Conservation (phyloP, 345 rosid genomes). For the Populus pruinosa region DNA sequence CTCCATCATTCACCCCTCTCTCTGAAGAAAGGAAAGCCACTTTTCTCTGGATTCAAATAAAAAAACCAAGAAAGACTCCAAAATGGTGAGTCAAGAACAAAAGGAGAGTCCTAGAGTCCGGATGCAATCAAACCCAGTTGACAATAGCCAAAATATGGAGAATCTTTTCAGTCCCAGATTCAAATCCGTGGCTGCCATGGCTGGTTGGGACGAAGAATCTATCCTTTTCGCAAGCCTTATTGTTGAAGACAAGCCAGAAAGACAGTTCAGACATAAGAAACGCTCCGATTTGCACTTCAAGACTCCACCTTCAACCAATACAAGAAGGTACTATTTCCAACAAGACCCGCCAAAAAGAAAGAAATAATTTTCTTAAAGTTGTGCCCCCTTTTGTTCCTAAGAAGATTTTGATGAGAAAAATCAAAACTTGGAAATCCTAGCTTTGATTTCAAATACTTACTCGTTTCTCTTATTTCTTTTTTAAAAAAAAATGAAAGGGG, state of each 20-base stretch:
- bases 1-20: neutral
- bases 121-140: conserved; percentile 25
- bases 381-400: too few relatives aligned
- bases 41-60: neutral
- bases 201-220: conserved; percentile 97
- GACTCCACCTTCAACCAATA: conserved; percentile 60
- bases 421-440: neutral
- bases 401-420: too few relatives aligned
- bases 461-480: neutral
- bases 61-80: neutral
- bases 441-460: neutral
- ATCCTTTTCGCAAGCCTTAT: conserved; percentile 65
- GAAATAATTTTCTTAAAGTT: too few relatives aligned
- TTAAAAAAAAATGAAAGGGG: neutral
- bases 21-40: neutral
- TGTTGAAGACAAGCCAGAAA: conserved; percentile 89
- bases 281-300: conserved; percentile 52
- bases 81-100: conserved; percentile 44
- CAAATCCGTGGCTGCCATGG: conserved; percentile 85
- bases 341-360: neutral
- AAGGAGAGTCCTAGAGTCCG: conserved; percentile 26
- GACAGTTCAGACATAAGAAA: conserved; percentile 50
- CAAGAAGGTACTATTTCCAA: conserved; percentile 53
- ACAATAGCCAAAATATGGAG: conserved; percentile 31
- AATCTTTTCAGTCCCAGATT: conserved; percentile 72